phyloP scores from a whole-genome alignment of 495 filamentous ascomycete genomes.

The Penicillium cinerascens region DNA sequence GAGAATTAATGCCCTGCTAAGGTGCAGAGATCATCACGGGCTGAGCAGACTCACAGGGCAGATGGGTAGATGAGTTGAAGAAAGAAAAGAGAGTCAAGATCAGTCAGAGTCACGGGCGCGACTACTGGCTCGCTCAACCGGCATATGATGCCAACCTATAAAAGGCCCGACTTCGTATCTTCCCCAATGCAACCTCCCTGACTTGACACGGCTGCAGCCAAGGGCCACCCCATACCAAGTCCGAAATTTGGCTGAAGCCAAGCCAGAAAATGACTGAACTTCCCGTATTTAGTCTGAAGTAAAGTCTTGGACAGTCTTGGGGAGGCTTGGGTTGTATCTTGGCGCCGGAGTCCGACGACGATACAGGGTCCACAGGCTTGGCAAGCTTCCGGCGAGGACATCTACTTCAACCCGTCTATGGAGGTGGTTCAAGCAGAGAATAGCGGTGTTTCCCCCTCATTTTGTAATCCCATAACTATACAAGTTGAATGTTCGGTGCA shows the following conservation, averaged over 20 bases:
- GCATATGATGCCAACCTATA: neutral
- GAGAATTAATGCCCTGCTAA: too few species aligned
- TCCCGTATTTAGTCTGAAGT: too few species aligned
- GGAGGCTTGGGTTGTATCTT: constrained; percentile 25
- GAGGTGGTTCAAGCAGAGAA: neutral
- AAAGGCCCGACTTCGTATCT: neutral
- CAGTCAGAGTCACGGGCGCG: neutral
- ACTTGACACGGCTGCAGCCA: constrained; percentile 1
- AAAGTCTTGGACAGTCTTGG: neutral
- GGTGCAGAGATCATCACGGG: too few species aligned
- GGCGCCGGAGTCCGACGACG: constrained; percentile 21
- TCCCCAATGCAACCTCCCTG: constrained; percentile 7
- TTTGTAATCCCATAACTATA: neutral
- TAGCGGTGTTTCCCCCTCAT: neutral
- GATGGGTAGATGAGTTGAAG: neutral
- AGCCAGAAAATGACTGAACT: neutral
- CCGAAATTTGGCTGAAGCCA: neutral
- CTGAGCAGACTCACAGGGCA: neutral
- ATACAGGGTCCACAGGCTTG: constrained; percentile 13
- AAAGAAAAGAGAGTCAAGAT: neutral
- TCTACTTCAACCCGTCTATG: neutral
- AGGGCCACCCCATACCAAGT: neutral
- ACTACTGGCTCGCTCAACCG: neutral
- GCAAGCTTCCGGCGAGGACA: constrained; percentile 1
- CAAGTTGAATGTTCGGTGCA: too few species aligned